These are phyloP conservation scores for Boletellus ananas DNA, from an alignment of 768 basidiomycete species.

Conservation along the genomic window DNA sequence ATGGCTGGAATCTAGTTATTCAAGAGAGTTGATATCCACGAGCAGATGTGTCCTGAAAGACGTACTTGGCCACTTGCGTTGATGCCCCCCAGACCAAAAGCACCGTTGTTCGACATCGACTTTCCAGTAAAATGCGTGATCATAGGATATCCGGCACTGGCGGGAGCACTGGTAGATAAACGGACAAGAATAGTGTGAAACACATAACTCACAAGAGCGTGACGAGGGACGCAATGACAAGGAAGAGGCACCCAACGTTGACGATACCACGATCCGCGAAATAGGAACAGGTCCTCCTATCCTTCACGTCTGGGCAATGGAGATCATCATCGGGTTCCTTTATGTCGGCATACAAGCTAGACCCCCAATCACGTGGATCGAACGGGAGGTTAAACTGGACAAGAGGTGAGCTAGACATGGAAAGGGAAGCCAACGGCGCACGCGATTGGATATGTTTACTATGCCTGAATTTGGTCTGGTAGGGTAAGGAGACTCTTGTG, in stretches of 20 bases:
- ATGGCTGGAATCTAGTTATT: constrained; percentile 51
- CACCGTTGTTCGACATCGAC: constrained; percentile 35
- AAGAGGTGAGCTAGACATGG: background rate
- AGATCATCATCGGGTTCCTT: constrained; percentile 69
- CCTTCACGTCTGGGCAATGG: constrained; percentile 55
- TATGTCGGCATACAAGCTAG: constrained; percentile 49
- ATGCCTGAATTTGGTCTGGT: constrained; percentile 35
- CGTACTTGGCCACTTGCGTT: constrained; percentile 70
- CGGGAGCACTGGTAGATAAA: background rate
- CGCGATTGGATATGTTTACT: constrained; percentile 42
- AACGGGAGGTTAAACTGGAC: constrained; percentile 58
- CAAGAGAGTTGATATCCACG: background rate
- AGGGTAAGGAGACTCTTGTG: constrained; percentile 39
- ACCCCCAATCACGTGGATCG: constrained; percentile 67
- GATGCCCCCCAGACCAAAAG: constrained; percentile 65
- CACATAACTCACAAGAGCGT: constrained; percentile 55
- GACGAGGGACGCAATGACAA: constrained; percentile 47
- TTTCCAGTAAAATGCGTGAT: constrained; percentile 35
- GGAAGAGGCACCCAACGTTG: constrained; percentile 67
- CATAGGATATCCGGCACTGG: constrained; percentile 44
- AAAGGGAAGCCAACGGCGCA: constrained; percentile 13
- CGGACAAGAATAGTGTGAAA: background rate
- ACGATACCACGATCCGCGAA: constrained; percentile 60
- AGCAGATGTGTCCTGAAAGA: background rate
- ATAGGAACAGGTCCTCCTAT: constrained; percentile 34